Conservation (phyloP, 345 rosid species). For the Trapa incisa region DNA sequence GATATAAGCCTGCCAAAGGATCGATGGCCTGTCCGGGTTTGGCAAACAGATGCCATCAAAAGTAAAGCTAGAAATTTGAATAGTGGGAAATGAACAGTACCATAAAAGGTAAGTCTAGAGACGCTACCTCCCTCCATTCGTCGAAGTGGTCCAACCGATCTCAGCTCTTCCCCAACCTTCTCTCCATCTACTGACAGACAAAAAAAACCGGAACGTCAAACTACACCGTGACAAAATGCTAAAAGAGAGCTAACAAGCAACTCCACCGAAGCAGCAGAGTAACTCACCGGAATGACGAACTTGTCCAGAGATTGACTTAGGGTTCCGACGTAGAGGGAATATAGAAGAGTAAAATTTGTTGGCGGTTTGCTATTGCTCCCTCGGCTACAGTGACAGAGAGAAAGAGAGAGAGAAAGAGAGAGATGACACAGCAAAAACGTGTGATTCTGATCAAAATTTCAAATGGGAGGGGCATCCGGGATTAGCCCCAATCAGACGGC, state of each 20-base stretch:
- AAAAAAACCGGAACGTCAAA: background rate
- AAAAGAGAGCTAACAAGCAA: conserved; percentile 3
- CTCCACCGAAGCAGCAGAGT: background rate
- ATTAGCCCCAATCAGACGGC: conserved; percentile 22
- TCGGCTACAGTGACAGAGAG: background rate
- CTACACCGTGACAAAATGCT: background rate
- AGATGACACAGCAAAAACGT: conserved; percentile 15
- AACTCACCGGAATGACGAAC: conserved; percentile 41
- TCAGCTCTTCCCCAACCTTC: conserved; percentile 43
- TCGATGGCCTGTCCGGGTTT: too few relatives aligned
- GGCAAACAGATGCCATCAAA: background rate
- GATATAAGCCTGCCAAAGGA: too few relatives aligned
- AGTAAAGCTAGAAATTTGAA: conserved; percentile 3
- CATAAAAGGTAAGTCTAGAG: conserved; percentile 79
- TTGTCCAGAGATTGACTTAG: conserved; percentile 42
- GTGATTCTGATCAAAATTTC: conserved; percentile 15
- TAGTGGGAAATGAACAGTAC: conserved; percentile 25
- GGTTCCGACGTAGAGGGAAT: conserved; percentile 9
- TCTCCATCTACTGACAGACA: conserved; percentile 30
- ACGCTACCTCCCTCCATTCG: conserved; percentile 99
- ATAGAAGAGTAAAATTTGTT: background rate
- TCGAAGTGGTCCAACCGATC: conserved; percentile 35
- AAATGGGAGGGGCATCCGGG: conserved; percentile 8
- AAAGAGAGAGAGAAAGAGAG: conserved; percentile 4
- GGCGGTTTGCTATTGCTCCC: background rate